phyloP scores from a whole-genome alignment of 371 early-diverging fungal species.

The Apophysomyces ossiformis region DNA sequence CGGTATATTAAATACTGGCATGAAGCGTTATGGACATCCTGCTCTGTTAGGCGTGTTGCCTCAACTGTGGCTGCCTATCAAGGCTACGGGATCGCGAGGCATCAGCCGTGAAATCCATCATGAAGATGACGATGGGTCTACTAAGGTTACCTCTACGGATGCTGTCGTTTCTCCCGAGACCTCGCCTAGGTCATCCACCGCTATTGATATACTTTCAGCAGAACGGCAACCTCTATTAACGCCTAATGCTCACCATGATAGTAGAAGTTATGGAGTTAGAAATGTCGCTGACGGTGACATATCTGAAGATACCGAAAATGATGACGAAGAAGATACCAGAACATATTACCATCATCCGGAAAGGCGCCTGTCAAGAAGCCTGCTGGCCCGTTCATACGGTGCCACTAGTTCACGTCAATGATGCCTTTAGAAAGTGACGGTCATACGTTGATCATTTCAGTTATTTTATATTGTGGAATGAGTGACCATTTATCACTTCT shows the following conservation, averaged over 20 bases:
- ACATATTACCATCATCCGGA: conserved; percentile 68
- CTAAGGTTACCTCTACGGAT: neutral
- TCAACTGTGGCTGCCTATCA: conserved; percentile 75
- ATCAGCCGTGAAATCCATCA: conserved; percentile 10
- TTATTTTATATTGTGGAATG: too few relatives aligned
- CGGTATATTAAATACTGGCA: conserved; percentile 78
- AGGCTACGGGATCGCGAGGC: conserved; percentile 19
- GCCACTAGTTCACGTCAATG: conserved; percentile 14
- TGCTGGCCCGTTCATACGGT: conserved; percentile 23
- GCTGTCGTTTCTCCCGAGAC: conserved; percentile 1
- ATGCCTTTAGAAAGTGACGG: neutral
- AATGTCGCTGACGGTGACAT: conserved; percentile 9
- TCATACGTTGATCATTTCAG: too few relatives aligned
- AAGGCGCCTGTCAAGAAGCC: conserved; percentile 40
- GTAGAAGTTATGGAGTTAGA: neutral
- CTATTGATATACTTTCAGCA: conserved; percentile 11
- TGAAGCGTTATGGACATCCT: conserved; percentile 75
- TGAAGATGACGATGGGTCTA: neutral
- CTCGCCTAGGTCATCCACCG: conserved; percentile 6
- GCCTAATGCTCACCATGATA: neutral
- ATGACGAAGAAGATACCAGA: conserved; percentile 23
- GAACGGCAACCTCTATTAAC: conserved; percentile 22
- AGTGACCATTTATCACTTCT: too few relatives aligned
- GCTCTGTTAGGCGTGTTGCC: conserved; percentile 75
- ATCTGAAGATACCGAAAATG: conserved; percentile 9